Evolutionary conservation across 257 asterid genomes (phyloP), one percentile per base, ranked within the genome.

Genomic region (Verbascum thapsus): DNA sequence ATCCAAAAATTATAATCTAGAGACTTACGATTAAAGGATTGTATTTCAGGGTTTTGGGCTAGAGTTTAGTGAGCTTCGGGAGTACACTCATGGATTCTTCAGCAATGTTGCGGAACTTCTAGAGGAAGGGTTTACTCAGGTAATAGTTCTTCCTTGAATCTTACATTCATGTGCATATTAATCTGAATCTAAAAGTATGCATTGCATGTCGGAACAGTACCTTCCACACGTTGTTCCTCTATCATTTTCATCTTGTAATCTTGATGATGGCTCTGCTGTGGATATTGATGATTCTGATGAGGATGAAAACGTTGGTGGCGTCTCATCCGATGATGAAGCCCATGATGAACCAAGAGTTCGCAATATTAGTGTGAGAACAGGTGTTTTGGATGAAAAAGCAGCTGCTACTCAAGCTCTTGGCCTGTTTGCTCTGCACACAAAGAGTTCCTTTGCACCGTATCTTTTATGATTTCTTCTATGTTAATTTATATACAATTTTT

Each of bases 381-480:
- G 99, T 47, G 97, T 94, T 70, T 78, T 94, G 81, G 99, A 94
- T 77, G 99, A 94, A 82, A 94, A 90, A 70, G 99, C 99, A 57
- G 95, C 99, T 57, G 99, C 99, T 55, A 90, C 99, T 63, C 99
- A 94, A 80, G 95, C 99, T 66, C 95, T 94, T 75, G 99, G 99
- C 62, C 69, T 94, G 66, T 90, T 87, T 85, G 89, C 97, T 71
- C 81, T 80, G 71, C 96, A 94, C 74, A 80, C 97, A 23, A 89
- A 83, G 84, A 79, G 80, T 63, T 84, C 79, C 73, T 94, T 75
- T 74, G 90, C 94, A 34, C 99, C 90, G 97, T 94, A 89, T 92
- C 97, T 96, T 85, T 79, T 65, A 22, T 16, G 37, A 56, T 61
- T 47, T 38, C 16, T 34, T 39, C 20, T 19, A 11, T 50, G 5